These are phyloP conservation scores for Falciphora oryzae DNA, from an alignment of 2,329 filamentous ascomycete genomes.

Conservation along the genomic window DNA sequence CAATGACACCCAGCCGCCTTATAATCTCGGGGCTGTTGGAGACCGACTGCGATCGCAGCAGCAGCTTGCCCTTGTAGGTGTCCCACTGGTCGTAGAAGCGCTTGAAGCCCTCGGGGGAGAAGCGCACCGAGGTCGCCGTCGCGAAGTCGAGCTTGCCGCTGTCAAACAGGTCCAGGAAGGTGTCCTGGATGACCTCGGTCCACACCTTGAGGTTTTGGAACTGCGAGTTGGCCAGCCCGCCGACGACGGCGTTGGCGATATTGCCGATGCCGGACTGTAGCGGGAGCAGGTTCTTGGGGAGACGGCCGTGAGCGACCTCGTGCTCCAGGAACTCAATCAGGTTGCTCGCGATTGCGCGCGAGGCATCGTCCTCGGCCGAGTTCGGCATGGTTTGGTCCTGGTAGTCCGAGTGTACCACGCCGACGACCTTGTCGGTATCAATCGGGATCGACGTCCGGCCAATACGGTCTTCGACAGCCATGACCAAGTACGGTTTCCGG, in stretches of 20 bases:
- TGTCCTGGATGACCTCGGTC: constrained; percentile 91
- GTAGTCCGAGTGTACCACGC: constrained; percentile 79
- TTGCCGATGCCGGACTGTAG: constrained; percentile 79
- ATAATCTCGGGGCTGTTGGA: constrained; percentile 91
- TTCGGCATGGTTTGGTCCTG: constrained; percentile 71
- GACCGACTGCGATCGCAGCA: constrained; percentile 81
- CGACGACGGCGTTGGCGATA: constrained; percentile 87
- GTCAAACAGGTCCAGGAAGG: constrained; percentile 89
- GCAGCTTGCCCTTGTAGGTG: constrained; percentile 70
- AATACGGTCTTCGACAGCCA: constrained; percentile 79
- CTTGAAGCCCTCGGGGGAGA: constrained; percentile 85
- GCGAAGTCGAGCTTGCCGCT: constrained; percentile 82
- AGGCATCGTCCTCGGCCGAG: constrained; percentile 66
- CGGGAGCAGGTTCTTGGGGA: constrained; percentile 60
- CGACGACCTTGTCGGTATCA: constrained; percentile 76
- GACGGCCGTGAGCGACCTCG: constrained; percentile 71
- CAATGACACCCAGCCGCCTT: constrained; percentile 77
- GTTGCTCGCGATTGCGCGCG: constrained; percentile 67
- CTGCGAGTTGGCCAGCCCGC: constrained; percentile 72
- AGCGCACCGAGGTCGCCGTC: constrained; percentile 83
- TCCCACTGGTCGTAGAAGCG: constrained; percentile 88
- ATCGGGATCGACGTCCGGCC: constrained; percentile 77
- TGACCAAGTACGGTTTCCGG: constrained; percentile 81
- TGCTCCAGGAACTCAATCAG: constrained; percentile 81
- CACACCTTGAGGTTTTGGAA: constrained; percentile 87